Evolutionary conservation across 352 stramenopile genomes (phyloP).

Genomic region (Phytopythium montanum): DNA sequence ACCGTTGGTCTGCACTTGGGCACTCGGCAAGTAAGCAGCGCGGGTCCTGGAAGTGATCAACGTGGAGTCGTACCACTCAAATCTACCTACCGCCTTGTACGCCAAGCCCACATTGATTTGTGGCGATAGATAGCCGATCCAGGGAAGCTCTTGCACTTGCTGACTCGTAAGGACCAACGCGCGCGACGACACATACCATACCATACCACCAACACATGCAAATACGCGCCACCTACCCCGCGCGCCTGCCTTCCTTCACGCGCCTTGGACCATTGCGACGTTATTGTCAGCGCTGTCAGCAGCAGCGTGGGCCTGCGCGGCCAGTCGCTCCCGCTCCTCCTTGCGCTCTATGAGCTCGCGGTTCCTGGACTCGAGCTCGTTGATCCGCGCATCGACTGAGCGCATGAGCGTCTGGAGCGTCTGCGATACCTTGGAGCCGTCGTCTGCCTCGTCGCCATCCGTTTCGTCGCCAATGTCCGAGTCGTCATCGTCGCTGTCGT

Average conservation of each 20-base stretch:
- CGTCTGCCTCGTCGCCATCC: slow-evolving; percentile 13
- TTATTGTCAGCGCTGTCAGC: neutral
- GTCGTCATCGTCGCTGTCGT: slow-evolving; percentile 15
- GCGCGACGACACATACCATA: neutral
- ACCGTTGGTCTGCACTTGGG: neutral
- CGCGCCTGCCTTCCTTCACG: neutral
- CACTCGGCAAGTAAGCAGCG: neutral
- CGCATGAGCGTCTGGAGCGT: slow-evolving; percentile 25
- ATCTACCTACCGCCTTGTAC: neutral
- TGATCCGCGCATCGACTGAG: slow-evolving; percentile 35
- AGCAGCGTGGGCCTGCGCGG: neutral
- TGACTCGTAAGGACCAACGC: neutral
- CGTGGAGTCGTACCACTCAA: neutral
- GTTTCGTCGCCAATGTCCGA: slow-evolving; percentile 10
- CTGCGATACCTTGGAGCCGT: slow-evolving; percentile 7
- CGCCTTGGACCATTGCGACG: slow-evolving; percentile 8
- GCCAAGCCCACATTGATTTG: neutral
- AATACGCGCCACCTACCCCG: neutral
- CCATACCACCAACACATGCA: neutral
- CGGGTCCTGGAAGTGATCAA: neutral
- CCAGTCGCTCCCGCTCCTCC: slow-evolving; percentile 37
- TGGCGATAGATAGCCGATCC: neutral
- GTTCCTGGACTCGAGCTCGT: slow-evolving; percentile 38
- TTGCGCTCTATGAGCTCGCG: slow-evolving; percentile 45
- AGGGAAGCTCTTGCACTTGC: neutral